Evolutionary conservation across 164 flowering plant genomes (phyloP), one percentile per base, ranked within the genome.

Genomic region (Tetracentron sinense): DNA sequence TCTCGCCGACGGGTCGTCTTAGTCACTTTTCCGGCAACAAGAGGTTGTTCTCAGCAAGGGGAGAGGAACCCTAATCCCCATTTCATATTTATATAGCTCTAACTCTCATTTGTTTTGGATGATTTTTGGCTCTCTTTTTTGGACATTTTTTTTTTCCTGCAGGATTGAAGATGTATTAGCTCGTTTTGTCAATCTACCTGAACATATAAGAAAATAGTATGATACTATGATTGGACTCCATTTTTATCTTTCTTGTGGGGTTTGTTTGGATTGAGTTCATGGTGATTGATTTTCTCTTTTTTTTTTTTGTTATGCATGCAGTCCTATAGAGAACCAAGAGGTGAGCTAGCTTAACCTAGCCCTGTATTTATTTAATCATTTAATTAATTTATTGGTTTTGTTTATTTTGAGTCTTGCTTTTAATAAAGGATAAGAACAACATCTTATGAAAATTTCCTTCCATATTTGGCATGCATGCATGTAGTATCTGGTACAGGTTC

Each of bases 161-260:
- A 61, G 65, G 65, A 33, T 50, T 31, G 56, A 61, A 51, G 65
- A 61, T 2, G 54, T 61, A 1, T 16, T 61, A 1, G 20, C 2
- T 28, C 65, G 38, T 15, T 61, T 61, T 49, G 42, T 33, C 21
- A 42, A 29, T 17, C 7, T 61, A 5, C 65, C 55, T 19, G 7
- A 29, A 5, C 19, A 49, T 12, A 16, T 50, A 23, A 53, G 56
- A 21, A 2, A 23, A 7, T 31, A 16, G 65, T 61, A 61, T 30
- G 65, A 31, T 27, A 38, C n/a, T n/a, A n/a, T n/a, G n/a, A n/a
- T n/a, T n/a, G n/a, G n/a, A n/a, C n/a, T n/a, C n/a, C n/a, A n/a
- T n/a, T n/a, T n/a, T 38, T 1, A 38, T 38, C 44, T 10, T 16
- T 38, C 14, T 33, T 33, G 6, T 33, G 6, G 4, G 6, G 4